These are phyloP conservation scores for Rhinocladiella mackenziei DNA, from an alignment of 2,329 filamentous ascomycete species.

Conservation along the genomic window DNA sequence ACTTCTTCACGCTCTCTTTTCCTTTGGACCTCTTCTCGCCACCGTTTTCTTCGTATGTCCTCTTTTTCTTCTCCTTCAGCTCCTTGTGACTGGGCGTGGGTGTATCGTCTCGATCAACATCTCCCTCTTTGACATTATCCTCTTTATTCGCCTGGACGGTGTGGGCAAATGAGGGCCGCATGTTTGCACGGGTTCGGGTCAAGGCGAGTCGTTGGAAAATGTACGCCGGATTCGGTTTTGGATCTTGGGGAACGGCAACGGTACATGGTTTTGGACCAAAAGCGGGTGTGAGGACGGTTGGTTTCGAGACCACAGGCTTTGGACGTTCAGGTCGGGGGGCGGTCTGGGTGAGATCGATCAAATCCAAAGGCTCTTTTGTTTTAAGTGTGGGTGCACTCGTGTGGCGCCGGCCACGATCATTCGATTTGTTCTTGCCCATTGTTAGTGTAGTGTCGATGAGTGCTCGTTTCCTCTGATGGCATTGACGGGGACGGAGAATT, in stretches of 20 bases:
- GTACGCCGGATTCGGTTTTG: slow-evolving; percentile 12
- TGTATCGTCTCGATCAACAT: slow-evolving; percentile 10
- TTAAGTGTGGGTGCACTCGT: slow-evolving; percentile 7
- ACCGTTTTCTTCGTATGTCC: slow-evolving; percentile 2
- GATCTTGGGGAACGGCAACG: slow-evolving; percentile 14
- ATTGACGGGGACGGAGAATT: neutral
- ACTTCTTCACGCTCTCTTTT: slow-evolving; percentile 9
- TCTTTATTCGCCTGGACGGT: slow-evolving; percentile 1
- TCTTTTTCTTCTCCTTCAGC: slow-evolving; percentile 7
- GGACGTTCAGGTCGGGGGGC: slow-evolving; percentile 4
- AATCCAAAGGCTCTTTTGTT: neutral
- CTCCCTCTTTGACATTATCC: slow-evolving; percentile 2
- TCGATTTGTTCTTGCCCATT: slow-evolving; percentile 6
- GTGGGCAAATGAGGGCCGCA: slow-evolving; percentile 8
- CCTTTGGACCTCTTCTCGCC: neutral
- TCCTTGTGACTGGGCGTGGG: slow-evolving; percentile 8
- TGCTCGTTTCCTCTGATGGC: neutral
- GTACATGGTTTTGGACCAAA: slow-evolving; percentile 1
- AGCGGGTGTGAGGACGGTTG: slow-evolving; percentile 8
- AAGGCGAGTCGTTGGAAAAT: slow-evolving; percentile 30
- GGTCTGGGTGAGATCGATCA: slow-evolving; percentile 14
- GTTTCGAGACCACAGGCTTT: slow-evolving; percentile 1
- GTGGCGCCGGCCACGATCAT: slow-evolving; percentile 1
- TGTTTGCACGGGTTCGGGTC: slow-evolving; percentile 6
- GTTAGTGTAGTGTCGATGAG: neutral